phyloP scores from a whole-genome alignment of 768 basidiomycete genomes.

The Pulveroboletus sp. region DNA sequence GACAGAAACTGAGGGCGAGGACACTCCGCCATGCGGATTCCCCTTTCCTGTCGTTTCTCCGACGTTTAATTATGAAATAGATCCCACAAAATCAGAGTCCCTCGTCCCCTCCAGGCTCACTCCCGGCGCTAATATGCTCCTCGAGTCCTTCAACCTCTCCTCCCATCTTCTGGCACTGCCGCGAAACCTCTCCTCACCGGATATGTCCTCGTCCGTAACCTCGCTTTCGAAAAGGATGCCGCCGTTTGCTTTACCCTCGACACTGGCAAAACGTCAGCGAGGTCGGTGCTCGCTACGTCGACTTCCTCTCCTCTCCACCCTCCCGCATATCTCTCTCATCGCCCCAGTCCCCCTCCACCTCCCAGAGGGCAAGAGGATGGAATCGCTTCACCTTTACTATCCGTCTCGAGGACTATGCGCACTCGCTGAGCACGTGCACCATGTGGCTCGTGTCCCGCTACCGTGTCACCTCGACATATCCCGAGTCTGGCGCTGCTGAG shows the following conservation, averaged over 20 bases:
- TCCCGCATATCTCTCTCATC: slow-evolving; percentile 16
- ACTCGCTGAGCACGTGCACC: slow-evolving; percentile 45
- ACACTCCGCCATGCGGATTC: slow-evolving; percentile 4
- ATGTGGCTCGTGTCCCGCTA: slow-evolving; percentile 65
- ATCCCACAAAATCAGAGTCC: slow-evolving; percentile 18
- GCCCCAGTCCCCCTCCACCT: not conserved
- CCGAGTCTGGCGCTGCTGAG: slow-evolving; percentile 13
- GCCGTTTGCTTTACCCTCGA: slow-evolving; percentile 89
- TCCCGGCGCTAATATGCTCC: slow-evolving; percentile 29
- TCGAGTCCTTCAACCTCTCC: slow-evolving; percentile 37
- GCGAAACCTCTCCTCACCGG: slow-evolving; percentile 54
- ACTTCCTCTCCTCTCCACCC: slow-evolving; percentile 41
- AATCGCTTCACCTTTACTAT: slow-evolving; percentile 62
- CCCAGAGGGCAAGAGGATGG: slow-evolving; percentile 35
- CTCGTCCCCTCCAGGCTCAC: slow-evolving; percentile 2
- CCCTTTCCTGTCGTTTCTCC: slow-evolving; percentile 27
- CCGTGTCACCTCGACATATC: slow-evolving; percentile 24
- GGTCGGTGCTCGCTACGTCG: slow-evolving; percentile 54
- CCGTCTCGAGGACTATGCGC: slow-evolving; percentile 69
- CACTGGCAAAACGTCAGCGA: slow-evolving; percentile 92
- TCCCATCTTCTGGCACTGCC: not conserved
- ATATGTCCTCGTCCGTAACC: slow-evolving; percentile 78
- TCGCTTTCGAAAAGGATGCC: slow-evolving; percentile 84
- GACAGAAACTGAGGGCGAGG: slow-evolving; percentile 43
- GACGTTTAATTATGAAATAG: slow-evolving; percentile 18